Evolutionary conservation across 2,329 filamentous ascomycete genomes (phyloP).

Genomic region (Aspergillus sp.): DNA sequence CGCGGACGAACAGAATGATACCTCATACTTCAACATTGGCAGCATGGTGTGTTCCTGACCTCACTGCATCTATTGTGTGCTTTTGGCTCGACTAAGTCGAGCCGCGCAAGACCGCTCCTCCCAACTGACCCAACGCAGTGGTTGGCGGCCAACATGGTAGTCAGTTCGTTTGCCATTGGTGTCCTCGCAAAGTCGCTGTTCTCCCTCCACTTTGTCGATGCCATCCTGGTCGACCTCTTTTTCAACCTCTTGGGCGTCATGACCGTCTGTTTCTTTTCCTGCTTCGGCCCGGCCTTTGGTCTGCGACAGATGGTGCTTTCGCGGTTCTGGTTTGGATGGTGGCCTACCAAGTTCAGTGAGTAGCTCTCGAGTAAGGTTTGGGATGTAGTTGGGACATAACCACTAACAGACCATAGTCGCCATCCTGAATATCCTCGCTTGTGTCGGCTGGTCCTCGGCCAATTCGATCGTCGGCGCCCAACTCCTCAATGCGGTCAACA

Average conservation of each 20-base stretch:
- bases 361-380: constrained; percentile 10
- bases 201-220: constrained; percentile 68
- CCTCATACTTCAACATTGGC: constrained; percentile 63
- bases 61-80: constrained; percentile 7
- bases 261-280: constrained; percentile 74
- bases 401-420: constrained; percentile 50
- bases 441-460: constrained; percentile 71
- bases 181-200: constrained; percentile 68
- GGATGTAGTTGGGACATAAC: background rate
- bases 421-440: constrained; percentile 67
- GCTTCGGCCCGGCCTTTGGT: constrained; percentile 71
- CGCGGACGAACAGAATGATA: constrained; percentile 65
- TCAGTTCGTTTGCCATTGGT: constrained; percentile 73
- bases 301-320: constrained; percentile 79
- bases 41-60: constrained; percentile 60
- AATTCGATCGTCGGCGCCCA: constrained; percentile 80
- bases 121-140: constrained; percentile 51
- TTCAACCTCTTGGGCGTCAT: constrained; percentile 71
- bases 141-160: constrained; percentile 75
- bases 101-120: constrained; percentile 10
- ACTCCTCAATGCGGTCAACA: constrained; percentile 71
- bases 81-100: constrained; percentile 4
- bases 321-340: constrained; percentile 73
- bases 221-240: constrained; percentile 68
- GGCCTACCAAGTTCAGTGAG: constrained; percentile 65